Percentiles rank a stretch among this genome's conserved stretches.
These are phyloP conservation scores for Pseudevernia furfuracea DNA, from an alignment of 495 filamentous ascomycete genomes.

Conservation along the genomic window DNA sequence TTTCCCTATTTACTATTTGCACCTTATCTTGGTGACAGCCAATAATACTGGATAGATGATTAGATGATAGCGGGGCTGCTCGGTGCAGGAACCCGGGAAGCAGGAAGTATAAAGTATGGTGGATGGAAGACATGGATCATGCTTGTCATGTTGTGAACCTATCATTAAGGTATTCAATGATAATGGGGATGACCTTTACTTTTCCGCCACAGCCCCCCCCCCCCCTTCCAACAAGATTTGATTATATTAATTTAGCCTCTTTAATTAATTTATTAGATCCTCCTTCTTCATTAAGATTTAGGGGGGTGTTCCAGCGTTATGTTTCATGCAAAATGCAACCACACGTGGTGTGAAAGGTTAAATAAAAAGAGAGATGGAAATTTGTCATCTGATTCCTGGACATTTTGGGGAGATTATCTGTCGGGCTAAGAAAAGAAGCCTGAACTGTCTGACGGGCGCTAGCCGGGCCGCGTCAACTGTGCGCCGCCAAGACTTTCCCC, in stretches of 20 bases:
- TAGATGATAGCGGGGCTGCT: background rate
- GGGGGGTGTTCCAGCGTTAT: background rate
- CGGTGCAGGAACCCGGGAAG: conserved; percentile 2
- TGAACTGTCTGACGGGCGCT: background rate
- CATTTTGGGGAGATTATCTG: too few species aligned
- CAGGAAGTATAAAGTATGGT: too few species aligned
- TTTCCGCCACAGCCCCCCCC: too few species aligned
- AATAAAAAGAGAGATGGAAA: background rate
- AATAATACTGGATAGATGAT: too few species aligned
- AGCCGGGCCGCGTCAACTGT: background rate
- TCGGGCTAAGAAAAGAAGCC: too few species aligned
- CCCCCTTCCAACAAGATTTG: background rate
- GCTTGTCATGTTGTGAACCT: background rate
- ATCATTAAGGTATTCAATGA: too few species aligned
- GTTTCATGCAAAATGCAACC: background rate
- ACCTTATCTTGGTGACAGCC: background rate
- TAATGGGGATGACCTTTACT: too few species aligned
- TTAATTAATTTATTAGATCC: too few species aligned
- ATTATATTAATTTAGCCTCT: too few species aligned
- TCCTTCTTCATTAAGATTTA: background rate
- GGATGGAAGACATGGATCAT: background rate
- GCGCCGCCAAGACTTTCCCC: background rate
- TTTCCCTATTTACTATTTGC: too few species aligned
- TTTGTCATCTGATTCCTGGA: too few species aligned
- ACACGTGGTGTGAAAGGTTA: background rate